These are phyloP conservation scores for Hemileia vastatrix DNA, from an alignment of 1,284 basidiomycete genomes.

Conservation along the genomic window DNA sequence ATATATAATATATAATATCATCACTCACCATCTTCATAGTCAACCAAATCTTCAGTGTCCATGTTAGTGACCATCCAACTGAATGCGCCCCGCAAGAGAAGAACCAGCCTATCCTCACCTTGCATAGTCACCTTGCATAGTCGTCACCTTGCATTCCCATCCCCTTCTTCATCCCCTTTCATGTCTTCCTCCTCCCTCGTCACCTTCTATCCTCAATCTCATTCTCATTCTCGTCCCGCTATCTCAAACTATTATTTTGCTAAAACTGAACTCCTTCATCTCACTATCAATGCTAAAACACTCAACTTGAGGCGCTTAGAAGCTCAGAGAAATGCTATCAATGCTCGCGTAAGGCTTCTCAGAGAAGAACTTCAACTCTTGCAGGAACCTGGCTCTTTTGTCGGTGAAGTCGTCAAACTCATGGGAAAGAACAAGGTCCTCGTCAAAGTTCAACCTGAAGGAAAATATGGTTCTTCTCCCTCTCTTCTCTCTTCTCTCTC, in stretches of 20 bases:
- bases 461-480: constrained; percentile 72
- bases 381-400: constrained; percentile 94
- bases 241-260: constrained; percentile 16
- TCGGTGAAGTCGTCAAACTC: constrained; percentile 94
- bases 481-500: neutral
- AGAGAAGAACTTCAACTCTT: constrained; percentile 88
- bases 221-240: constrained; percentile 2
- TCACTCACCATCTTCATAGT: constrained; percentile 21
- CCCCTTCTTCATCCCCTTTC: neutral
- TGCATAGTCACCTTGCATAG: neutral
- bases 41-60: constrained; percentile 23
- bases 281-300: constrained; percentile 13
- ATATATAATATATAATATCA: neutral
- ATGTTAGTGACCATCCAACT: no score
- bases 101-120: no score
- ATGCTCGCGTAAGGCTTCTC: constrained; percentile 58
- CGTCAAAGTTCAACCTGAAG: constrained; percentile 97
- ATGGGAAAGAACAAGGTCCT: constrained; percentile 99
- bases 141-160: neutral
- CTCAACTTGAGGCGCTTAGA: constrained; percentile 15
- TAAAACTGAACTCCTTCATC: constrained; percentile 15
- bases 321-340: constrained; percentile 17
- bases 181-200: constrained; percentile 16
- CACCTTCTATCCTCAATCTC: neutral
- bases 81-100: no score